These are phyloP conservation scores for Hemisphaericaspora xylofermentans DNA, from an alignment of 1,139 yeast species.

Conservation along the genomic window DNA sequence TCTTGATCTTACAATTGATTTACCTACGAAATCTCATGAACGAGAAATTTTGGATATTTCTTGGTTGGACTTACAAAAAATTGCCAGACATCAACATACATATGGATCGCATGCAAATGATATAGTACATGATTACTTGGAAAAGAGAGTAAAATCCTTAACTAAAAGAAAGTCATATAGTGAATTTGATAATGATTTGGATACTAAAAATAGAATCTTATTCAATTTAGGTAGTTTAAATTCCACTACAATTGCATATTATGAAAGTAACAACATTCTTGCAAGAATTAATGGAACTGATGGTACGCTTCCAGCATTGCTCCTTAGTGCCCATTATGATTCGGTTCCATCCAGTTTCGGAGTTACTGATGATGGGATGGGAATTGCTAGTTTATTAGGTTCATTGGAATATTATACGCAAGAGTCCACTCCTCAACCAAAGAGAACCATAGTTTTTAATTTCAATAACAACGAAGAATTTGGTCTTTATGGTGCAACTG, in stretches of 20 bases:
- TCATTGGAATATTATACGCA: constrained; percentile 52
- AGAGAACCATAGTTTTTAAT: constrained; percentile 73
- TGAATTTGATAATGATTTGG: constrained; percentile 53
- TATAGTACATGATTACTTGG: constrained; percentile 66
- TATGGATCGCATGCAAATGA: constrained; percentile 78
- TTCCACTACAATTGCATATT: constrained; percentile 48
- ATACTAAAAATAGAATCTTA: constrained; percentile 41
- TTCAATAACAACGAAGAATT: constrained; percentile 91
- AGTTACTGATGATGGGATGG: constrained; percentile 91
- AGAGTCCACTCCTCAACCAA: constrained; percentile 49
- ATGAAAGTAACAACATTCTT: constrained; percentile 75
- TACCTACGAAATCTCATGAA: constrained; percentile 43
- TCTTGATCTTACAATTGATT: constrained; percentile 34
- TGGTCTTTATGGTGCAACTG: constrained; percentile 80
- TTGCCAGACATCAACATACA: constrained; percentile 70
- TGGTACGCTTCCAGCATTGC: constrained; percentile 57
- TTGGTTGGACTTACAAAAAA: constrained; percentile 70
- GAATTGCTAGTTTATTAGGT: constrained; percentile 81
- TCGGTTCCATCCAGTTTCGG: constrained; percentile 88
- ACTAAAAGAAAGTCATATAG: constrained; percentile 31
- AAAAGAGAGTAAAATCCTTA: constrained; percentile 38
- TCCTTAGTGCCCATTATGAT: constrained; percentile 85
- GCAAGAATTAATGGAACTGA: constrained; percentile 70
- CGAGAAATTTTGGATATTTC: constrained; percentile 41
- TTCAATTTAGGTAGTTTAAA: constrained; percentile 24